Conservation (phyloP, 768 basidiomycete genomes). For the Tricholoma saponaceum region DNA sequence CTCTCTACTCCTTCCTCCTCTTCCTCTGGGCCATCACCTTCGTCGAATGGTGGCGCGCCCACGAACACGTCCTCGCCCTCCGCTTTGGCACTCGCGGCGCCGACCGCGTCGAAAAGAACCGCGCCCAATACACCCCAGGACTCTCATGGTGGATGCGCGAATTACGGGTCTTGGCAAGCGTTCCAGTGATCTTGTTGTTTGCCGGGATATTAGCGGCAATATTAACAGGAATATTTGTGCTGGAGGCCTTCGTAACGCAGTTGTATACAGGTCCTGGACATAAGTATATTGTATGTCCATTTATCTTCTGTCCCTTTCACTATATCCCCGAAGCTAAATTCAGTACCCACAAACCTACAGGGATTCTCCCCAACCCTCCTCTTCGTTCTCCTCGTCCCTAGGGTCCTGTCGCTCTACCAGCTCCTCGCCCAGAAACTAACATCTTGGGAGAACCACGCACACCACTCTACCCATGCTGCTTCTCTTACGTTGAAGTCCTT, state of each 20-base stretch:
- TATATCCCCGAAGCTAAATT: neutral
- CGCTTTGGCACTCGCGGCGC: slow-evolving; percentile 79
- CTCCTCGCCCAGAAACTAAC: slow-evolving; percentile 65
- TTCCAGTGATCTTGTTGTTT: slow-evolving; percentile 74
- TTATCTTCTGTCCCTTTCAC: neutral
- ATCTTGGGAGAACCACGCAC: slow-evolving; percentile 88
- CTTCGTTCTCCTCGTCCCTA: slow-evolving; percentile 78
- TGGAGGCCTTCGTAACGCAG: slow-evolving; percentile 88
- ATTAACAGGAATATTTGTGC: slow-evolving; percentile 76
- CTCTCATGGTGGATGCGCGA: slow-evolving; percentile 76
- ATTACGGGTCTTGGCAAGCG: slow-evolving; percentile 56
- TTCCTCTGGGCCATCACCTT: slow-evolving; percentile 84
- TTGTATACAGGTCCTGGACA: slow-evolving; percentile 88
- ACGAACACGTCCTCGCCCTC: slow-evolving; percentile 78
- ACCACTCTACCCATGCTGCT: slow-evolving; percentile 69
- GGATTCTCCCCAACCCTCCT: slow-evolving; percentile 79
- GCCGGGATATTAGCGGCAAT: slow-evolving; percentile 64
- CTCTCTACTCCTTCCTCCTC: slow-evolving; percentile 69
- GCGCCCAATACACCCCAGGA: slow-evolving; percentile 52
- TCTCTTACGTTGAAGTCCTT: slow-evolving; percentile 92
- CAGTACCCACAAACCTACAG: slow-evolving; percentile 30
- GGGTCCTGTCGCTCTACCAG: slow-evolving; percentile 72
- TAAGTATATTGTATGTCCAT: slow-evolving; percentile 61
- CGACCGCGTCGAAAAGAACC: slow-evolving; percentile 69
- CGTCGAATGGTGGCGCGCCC: slow-evolving; percentile 90